phyloP scores from a whole-genome alignment of 495 filamentous ascomycete genomes.

The Daldinia grandis region DNA sequence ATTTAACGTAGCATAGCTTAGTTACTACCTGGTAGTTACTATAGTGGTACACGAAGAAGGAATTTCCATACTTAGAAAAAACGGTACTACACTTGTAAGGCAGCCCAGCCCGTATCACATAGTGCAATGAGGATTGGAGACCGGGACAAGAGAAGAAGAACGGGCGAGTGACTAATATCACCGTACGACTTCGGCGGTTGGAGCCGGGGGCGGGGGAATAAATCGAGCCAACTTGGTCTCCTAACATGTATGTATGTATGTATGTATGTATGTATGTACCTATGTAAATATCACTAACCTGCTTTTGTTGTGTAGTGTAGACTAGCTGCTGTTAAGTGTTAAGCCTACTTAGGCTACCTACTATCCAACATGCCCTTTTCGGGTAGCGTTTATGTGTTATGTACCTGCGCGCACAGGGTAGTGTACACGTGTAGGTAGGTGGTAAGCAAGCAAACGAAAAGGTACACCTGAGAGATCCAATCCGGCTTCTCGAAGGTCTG shows the following conservation, averaged over 20 bases:
- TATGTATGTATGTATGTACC: not conserved
- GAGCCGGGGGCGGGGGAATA: constrained; percentile 28
- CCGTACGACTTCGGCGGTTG: constrained; percentile 36
- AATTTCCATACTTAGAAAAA: constrained; percentile 14
- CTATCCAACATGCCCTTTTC: not conserved
- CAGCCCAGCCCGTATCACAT: constrained; percentile 7
- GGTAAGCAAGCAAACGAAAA: constrained; percentile 1
- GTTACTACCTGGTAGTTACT: not conserved
- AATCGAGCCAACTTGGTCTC: not conserved
- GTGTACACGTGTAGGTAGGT: constrained; percentile 12
- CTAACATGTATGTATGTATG: not conserved
- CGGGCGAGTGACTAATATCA: constrained; percentile 28
- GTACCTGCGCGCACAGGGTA: constrained; percentile 11
- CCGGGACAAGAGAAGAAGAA: constrained; percentile 11
- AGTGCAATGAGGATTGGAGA: constrained; percentile 9
- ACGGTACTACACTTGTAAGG: not conserved
- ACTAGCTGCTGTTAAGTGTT: too few species aligned
- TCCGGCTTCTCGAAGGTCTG: constrained; percentile 20
- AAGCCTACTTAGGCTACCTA: not conserved
- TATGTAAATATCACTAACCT: not conserved
- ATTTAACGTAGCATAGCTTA: constrained; percentile 4
- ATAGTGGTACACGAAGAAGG: constrained; percentile 2
- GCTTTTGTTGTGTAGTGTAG: not conserved
- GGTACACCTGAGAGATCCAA: constrained; percentile 14
- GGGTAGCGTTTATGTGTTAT: not conserved